A percentile compares a stretch with the other conserved stretches of the same genome.
Evolutionary conservation across 345 rosid species (phyloP).

Genomic region (Excoecaria cochinchinensis): DNA sequence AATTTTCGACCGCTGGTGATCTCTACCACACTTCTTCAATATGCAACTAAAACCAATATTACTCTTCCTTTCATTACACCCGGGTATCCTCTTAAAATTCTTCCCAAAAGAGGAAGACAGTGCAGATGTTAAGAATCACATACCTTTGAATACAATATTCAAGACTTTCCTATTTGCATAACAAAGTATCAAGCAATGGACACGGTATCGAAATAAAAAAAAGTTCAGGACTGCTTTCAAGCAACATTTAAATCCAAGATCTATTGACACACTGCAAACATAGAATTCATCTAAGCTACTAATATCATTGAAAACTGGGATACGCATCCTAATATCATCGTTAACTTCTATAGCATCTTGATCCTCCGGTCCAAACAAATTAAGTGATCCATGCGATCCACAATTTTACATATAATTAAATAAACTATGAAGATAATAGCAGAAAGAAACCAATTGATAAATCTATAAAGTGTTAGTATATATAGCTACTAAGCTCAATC

Average conservation of each 20-base stretch:
- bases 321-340: neutral
- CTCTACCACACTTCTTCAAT: no score
- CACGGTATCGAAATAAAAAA: no score
- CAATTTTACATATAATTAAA: neutral
- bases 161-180: neutral
- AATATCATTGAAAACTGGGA: neutral
- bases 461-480: no score
- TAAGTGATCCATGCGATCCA: neutral
- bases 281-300: neutral
- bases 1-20: no score
- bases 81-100: neutral
- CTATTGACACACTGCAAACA: neutral
- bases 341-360: neutral
- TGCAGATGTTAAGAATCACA: neutral
- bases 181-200: no score
- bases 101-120: neutral
- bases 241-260: neutral
- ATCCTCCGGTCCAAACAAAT: neutral
- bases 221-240: neutral
- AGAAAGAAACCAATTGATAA: no score
- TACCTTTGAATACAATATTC: neutral
- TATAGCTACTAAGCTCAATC: no score
- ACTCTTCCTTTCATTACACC: neutral
- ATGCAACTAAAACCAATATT: neutral
- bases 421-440: no score